Base-by-base conservation (phyloP, 2,329 filamentous ascomycete species). In the Didymella arachidicola region DNA sequence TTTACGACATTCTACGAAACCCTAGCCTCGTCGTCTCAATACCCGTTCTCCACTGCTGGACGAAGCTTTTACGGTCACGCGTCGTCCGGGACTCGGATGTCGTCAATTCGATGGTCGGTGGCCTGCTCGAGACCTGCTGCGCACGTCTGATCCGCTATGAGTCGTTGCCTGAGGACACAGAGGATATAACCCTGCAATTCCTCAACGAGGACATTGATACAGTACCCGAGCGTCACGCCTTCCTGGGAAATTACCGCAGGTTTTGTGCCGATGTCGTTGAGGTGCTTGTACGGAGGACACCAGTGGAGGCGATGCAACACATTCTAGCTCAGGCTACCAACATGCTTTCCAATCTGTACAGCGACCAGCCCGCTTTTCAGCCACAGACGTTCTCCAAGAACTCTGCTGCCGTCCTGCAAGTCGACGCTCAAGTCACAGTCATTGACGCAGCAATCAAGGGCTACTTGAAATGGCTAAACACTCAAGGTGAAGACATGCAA, bases 181-280 rank as follows among this genome's bases (percentile, higher is more conserved):
- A 91, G 45, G 89, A 97, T 67, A 84, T 91, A 2, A 93, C 90
- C 0, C 85, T 93, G 58, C 81, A 92, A 11, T 95, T 97, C 65
- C 83, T 99, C 1, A 84, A 93, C 69, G 93, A 98, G 71, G 95
- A 99, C 72, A 96, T 97, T 55, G 95, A 99, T 71, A 98, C 94
- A 0, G 82, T 94, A 19, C 95, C 95, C 0, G 95, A 99, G 74
- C 86, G 93, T 25, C 95, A 99, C 78, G 92, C 93, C 1, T 99
- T 99, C 74, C 84, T 98, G 11, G 93, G 94, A 4, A 98, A 99
- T 72, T 99, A 99, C 76, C 86, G 95, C 38, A 86, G 95, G 59
- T 98, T 97, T 71, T 95, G 93, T 74, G 88, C 89, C 3, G 89
- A 91, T 59, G 86, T 97, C 26, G 92, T 99, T 54, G 94, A 98